Evolutionary conservation across 2,329 filamentous ascomycete genomes (phyloP), one percentile per base, ranked within the genome.

Genomic region (Fusarium illudens): DNA sequence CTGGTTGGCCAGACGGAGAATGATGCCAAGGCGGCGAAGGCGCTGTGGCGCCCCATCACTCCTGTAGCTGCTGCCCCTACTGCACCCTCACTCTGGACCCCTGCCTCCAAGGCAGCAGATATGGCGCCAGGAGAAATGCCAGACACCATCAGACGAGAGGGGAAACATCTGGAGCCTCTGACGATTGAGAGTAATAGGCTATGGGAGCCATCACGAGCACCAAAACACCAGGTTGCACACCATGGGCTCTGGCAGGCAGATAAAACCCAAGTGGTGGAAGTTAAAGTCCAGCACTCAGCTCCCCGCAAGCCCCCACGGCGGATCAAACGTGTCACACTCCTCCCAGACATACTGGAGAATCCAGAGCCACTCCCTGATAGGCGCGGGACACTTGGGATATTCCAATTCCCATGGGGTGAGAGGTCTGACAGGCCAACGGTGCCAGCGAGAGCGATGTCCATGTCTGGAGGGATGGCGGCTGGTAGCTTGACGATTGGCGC

Each of bases 401-500:
- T 89, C 78, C 86, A 89, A 70, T 90, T 90, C 67, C 87, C 88
- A 3, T 90, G 87, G 86, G 88, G 88, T 13, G 87, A 90, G 77
- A 84, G 78, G 70, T 90, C 87, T 19, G 87, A 89, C 75, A 82
- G 82, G 55, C 84, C 84, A 10, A 84, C 77, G 27, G 75, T 84
- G 57, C 81, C 80, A 65, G 75, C 77, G 57, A 80, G 80, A 65
- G 75, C 77, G 57, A 76, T n/a, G n/a, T n/a, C n/a, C n/a, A n/a
- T n/a, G n/a, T n/a, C 42, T 12, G 10, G 42, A 46, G 42, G 42
- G 42, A 46, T 46, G 42, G 27, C 42, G 42, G 22, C 25, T 46
- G 75, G 9, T 78, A 75, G 32, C n/a, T 75, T 77, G 63, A 77
- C 76, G 67, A 78, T 79, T 55, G 81, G 80, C 77, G 79, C 82